These are phyloP conservation scores for Plasmopara muralis DNA, from an alignment of 352 stramenopile genomes.

Conservation along the genomic window DNA sequence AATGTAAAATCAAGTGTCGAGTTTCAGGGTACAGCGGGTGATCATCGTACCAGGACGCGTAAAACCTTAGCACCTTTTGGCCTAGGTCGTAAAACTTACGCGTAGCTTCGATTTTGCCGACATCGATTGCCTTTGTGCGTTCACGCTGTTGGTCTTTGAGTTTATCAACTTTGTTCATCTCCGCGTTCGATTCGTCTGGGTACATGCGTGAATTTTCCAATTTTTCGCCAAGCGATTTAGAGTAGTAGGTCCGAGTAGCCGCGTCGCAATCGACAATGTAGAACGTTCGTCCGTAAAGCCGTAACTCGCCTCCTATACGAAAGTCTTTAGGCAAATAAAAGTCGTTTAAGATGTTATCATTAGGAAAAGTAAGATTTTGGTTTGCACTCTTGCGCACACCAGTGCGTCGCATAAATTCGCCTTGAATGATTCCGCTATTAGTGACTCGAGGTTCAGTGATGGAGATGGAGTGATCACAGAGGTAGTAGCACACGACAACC, in stretches of 20 bases:
- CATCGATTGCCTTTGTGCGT: constrained; percentile 21
- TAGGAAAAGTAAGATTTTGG: constrained; percentile 11
- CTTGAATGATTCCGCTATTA: constrained; percentile 87
- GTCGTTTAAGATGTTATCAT: constrained; percentile 17
- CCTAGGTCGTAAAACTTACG: constrained; percentile 75
- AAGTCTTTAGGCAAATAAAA: constrained; percentile 73
- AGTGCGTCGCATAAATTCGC: constrained; percentile 81
- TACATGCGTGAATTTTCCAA: constrained; percentile 48
- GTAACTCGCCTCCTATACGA: constrained; percentile 59
- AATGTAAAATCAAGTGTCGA: constrained; percentile 86
- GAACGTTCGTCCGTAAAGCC: constrained; percentile 76
- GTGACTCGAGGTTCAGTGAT: constrained; percentile 79
- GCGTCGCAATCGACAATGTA: constrained; percentile 86
- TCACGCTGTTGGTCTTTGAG: constrained; percentile 36
- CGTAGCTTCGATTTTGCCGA: constrained; percentile 38
- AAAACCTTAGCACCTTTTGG: constrained; percentile 88
- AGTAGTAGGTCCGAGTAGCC: constrained; percentile 79
- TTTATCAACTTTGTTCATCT: constrained; percentile 44
- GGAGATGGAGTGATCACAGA: constrained; percentile 76
- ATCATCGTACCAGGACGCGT: constrained; percentile 87
- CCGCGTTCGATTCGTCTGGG: constrained; percentile 62
- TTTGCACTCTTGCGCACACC: constrained; percentile 30
- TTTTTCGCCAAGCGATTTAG: constrained; percentile 33
- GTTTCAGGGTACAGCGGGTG: constrained; percentile 87
- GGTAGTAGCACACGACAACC: constrained; percentile 49